Base-by-base conservation (phyloP, 345 rosid species). In the Sapria himalayana region DNA sequence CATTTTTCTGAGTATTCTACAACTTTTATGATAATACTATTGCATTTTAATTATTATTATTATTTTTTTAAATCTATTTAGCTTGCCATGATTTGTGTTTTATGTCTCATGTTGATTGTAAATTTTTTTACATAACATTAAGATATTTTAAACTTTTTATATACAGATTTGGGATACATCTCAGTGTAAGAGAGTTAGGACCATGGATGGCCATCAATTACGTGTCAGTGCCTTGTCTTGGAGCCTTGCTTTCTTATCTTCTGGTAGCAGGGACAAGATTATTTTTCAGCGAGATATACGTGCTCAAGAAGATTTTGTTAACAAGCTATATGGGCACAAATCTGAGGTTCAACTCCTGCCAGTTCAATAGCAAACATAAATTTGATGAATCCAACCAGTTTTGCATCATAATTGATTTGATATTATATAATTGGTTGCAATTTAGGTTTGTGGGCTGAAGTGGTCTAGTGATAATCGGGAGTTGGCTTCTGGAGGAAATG, bases 391-490 rank as follows among this genome's bases (percentile, higher is more conserved):
- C n/a, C n/a, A n/a, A n/a, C n/a, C n/a, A n/a, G n/a, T n/a, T n/a
- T n/a, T n/a, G n/a, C n/a, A n/a, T n/a, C n/a, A n/a, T n/a, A n/a
- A n/a, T n/a, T n/a, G n/a, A n/a, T n/a, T n/a, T n/a, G n/a, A n/a
- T n/a, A n/a, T n/a, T n/a, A n/a, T n/a, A n/a, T n/a, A 17, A 12
- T 27, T 57, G 34, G 4, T 23, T 58, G 21, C 57, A 35, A 36
- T 65, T 3, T 41, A 78, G 92, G 78, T 91, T 44, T 91, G 99
- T 66, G 95, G 99, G 34, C 64, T 91, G 50, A 91, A 77, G 61
- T 91, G 99, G 99, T 91, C 99, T 43, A 70, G 65, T 55, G 99
- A 91, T 63, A 84, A 91, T 41, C 95, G 92, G 37, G 89, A 91
- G 63, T 58, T 91, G 54, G 99, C 99, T 48, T 91, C 99, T 4